A percentile compares a stretch with the other conserved stretches of the same genome.
phyloP scores from a whole-genome alignment of 1,139 yeast species.

The Pneumocystis jirovecii region DNA sequence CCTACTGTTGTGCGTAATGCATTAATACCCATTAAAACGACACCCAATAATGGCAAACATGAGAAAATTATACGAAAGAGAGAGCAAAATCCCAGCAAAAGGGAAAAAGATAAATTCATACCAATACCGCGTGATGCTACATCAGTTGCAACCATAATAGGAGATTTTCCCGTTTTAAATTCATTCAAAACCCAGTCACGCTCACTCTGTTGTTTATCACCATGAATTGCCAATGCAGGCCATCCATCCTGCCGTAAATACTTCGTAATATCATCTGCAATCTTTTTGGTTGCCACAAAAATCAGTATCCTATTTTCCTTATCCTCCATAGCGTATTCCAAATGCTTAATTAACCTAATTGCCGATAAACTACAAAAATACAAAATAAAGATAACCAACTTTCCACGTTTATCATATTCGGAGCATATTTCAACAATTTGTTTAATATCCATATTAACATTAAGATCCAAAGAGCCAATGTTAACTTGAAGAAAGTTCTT shows the following conservation, averaged over 20 bases:
- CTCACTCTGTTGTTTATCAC: conserved; percentile 94
- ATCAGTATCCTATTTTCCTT: conserved; percentile 63
- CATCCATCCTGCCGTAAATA: conserved; percentile 92
- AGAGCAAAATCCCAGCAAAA: conserved; percentile 5
- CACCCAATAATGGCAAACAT: neutral
- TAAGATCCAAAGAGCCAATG: conserved; percentile 84
- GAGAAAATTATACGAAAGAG: neutral
- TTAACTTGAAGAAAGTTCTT: conserved; percentile 91
- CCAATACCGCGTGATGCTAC: conserved; percentile 99
- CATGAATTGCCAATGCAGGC: conserved; percentile 98
- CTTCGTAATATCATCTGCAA: conserved; percentile 88
- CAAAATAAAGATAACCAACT: neutral
- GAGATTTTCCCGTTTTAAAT: conserved; percentile 81
- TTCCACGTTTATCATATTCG: conserved; percentile 85
- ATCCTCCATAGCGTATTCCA: conserved; percentile 72
- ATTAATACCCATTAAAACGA: neutral
- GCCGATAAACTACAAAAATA: neutral
- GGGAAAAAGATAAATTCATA: conserved; percentile 36
- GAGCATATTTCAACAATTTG: conserved; percentile 84
- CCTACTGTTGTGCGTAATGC: neutral
- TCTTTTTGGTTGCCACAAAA: conserved; percentile 91
- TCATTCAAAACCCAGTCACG: conserved; percentile 97
- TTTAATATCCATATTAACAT: conserved; percentile 92
- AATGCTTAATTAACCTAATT: conserved; percentile 55
- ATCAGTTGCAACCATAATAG: conserved; percentile 98